A percentile compares a stretch with the other conserved stretches of the same genome.
phyloP scores from a whole-genome alignment of 2,329 filamentous ascomycete species.

The Pyrenophora teres region DNA sequence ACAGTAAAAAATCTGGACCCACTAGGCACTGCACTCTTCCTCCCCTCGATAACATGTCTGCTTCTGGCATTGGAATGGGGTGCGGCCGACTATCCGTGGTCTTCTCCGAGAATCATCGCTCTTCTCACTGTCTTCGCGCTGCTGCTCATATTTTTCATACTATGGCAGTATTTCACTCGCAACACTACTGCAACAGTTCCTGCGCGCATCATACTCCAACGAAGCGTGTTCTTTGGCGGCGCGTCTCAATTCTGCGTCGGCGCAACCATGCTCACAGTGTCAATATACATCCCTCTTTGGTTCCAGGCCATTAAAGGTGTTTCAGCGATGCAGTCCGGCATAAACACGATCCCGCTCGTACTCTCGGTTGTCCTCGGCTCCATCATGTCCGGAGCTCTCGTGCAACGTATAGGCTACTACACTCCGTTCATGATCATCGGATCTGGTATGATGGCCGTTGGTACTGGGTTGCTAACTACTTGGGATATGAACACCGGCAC shows the following conservation, averaged over 20 bases:
- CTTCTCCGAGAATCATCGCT: conserved; percentile 48
- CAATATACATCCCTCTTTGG: conserved; percentile 52
- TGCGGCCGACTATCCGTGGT: conserved; percentile 52
- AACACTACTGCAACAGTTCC: conserved; percentile 51
- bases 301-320: conserved; percentile 55
- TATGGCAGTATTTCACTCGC: conserved; percentile 46
- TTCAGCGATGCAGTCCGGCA: conserved; percentile 51
- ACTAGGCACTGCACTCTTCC: conserved; percentile 47
- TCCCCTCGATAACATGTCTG: conserved; percentile 53
- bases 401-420: conserved; percentile 53
- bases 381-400: conserved; percentile 46
- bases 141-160: conserved; percentile 47
- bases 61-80: conserved; percentile 56
- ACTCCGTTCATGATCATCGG: conserved; percentile 54
- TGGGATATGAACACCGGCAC: conserved; percentile 41
- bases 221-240: conserved; percentile 49
- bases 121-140: conserved; percentile 50
- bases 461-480: conserved; percentile 52
- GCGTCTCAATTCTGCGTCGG: conserved; percentile 50
- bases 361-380: conserved; percentile 51
- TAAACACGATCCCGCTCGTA: conserved; percentile 53
- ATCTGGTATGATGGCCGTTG: conserved; percentile 48
- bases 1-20: conserved; percentile 51
- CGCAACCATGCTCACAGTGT: conserved; percentile 44
- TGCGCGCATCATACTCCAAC: conserved; percentile 49